Evolutionary conservation across 169 alveolate genomes (phyloP).

Genomic region (Plasmodium vinckei): DNA sequence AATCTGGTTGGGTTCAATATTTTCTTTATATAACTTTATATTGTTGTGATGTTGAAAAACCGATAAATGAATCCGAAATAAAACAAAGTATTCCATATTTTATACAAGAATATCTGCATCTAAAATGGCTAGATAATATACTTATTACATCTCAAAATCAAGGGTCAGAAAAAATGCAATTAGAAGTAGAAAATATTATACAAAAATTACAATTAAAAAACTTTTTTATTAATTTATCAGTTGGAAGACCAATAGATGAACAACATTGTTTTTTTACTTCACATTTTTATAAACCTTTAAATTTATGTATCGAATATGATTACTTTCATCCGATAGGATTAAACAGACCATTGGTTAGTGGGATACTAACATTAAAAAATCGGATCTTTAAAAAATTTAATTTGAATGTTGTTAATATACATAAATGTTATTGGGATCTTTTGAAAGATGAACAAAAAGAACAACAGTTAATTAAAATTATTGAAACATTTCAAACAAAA

Average conservation of each 20-base stretch:
- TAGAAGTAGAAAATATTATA: conserved; percentile 87
- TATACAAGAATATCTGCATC: conserved; percentile 86
- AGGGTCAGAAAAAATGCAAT: conserved; percentile 89
- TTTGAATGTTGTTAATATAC: conserved; percentile 85
- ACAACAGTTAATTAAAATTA: conserved; percentile 81
- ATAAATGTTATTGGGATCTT: conserved; percentile 85
- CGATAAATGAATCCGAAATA: conserved; percentile 80
- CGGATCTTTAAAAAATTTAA: conserved; percentile 87
- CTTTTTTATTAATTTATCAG: conserved; percentile 88
- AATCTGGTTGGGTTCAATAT: conserved; percentile 90
- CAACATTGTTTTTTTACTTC: conserved; percentile 90
- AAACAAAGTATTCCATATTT: conserved; percentile 85
- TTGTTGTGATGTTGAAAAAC: conserved; percentile 90
- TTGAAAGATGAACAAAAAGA: conserved; percentile 84
- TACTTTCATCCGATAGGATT: conserved; percentile 83
- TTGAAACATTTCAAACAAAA: conserved; percentile 73
- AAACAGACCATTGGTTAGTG: conserved; percentile 85
- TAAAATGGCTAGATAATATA: conserved; percentile 88
- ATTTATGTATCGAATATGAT: conserved; percentile 88
- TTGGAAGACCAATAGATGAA: conserved; percentile 88
- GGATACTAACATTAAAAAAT: conserved; percentile 83
- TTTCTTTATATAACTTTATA: conserved; percentile 84
- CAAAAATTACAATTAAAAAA: conserved; percentile 81
- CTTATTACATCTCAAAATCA: conserved; percentile 86
- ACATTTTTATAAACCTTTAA: conserved; percentile 85